phyloP scores from a whole-genome alignment of 2,329 filamentous ascomycete genomes.

The Colletotrichum sidae region DNA sequence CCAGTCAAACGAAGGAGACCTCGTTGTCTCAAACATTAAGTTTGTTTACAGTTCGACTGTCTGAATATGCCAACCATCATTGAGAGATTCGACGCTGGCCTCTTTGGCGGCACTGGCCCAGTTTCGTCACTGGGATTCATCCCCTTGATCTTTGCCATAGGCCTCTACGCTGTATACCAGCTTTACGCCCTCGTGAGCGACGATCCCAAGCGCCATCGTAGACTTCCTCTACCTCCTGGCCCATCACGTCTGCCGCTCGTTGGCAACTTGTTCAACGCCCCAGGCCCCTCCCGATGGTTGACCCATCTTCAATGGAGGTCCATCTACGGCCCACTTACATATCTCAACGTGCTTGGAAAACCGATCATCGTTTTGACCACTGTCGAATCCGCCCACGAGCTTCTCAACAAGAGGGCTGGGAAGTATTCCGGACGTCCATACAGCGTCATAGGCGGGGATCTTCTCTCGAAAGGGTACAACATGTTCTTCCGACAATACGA shows the following conservation, averaged over 20 bases:
- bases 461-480: slow-evolving; percentile 5
- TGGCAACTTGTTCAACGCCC: slow-evolving; percentile 21
- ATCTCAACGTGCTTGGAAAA: not conserved
- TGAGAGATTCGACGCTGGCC: not conserved
- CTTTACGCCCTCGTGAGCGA: not conserved
- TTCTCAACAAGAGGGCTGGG: slow-evolving; percentile 19
- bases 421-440: slow-evolving; percentile 17
- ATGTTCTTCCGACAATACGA: slow-evolving; percentile 28
- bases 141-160: not conserved
- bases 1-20: too few relatives aligned
- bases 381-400: slow-evolving; percentile 23
- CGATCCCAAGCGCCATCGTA: not conserved
- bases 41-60: too few relatives aligned
- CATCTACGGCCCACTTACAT: slow-evolving; percentile 10
- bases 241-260: slow-evolving; percentile 3
- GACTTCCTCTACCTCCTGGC: slow-evolving; percentile 16
- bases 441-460: not conserved
- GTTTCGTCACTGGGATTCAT: not conserved
- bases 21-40: too few relatives aligned
- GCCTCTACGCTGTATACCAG: not conserved
- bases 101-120: not conserved
- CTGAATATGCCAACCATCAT: not conserved
- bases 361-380: slow-evolving; percentile 18
- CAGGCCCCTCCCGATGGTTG: slow-evolving; percentile 8
- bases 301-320: slow-evolving; percentile 20